phyloP scores from a whole-genome alignment of 108 stramenopile genomes.

The Cylindrotheca closterium region DNA sequence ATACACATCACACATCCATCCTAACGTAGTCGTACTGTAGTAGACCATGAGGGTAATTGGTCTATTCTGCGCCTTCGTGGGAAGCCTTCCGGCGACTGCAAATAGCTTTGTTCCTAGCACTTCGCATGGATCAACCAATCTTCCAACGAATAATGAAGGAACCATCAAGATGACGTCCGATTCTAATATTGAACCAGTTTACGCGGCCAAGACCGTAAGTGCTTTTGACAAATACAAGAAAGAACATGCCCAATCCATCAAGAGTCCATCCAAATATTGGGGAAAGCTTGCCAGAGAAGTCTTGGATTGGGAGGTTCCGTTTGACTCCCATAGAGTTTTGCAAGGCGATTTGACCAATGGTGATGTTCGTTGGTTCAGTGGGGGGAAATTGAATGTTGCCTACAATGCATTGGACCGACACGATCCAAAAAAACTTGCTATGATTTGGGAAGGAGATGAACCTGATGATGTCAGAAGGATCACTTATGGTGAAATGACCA shows the following conservation, averaged over 20 bases:
- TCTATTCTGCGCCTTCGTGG: background rate
- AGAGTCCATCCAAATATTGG: constrained; percentile 67
- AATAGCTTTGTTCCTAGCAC: background rate
- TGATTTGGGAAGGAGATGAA: constrained; percentile 85
- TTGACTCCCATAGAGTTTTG: constrained; percentile 28
- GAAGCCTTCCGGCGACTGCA: background rate
- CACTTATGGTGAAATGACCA: constrained; percentile 74
- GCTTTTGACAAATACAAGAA: constrained; percentile 18
- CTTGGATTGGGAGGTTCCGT: constrained; percentile 69
- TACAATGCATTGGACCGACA: constrained; percentile 91
- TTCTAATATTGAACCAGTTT: constrained; percentile 12
- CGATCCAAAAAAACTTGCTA: constrained; percentile 51
- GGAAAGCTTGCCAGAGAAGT: constrained; percentile 49
- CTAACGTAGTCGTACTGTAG: background rate
- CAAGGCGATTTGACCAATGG: constrained; percentile 64
- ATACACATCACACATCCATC: too few relatives aligned
- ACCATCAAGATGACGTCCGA: background rate
- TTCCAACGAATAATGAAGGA: background rate
- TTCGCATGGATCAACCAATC: background rate
- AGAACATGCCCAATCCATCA: constrained; percentile 27
- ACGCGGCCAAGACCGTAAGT: constrained; percentile 19
- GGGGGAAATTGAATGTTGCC: constrained; percentile 82
- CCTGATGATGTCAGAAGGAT: constrained; percentile 57
- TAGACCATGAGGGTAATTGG: background rate
- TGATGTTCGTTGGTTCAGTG: constrained; percentile 76